Base-by-base conservation (phyloP, 495 filamentous ascomycete genomes). In the Lasiosphaeria ovina region DNA sequence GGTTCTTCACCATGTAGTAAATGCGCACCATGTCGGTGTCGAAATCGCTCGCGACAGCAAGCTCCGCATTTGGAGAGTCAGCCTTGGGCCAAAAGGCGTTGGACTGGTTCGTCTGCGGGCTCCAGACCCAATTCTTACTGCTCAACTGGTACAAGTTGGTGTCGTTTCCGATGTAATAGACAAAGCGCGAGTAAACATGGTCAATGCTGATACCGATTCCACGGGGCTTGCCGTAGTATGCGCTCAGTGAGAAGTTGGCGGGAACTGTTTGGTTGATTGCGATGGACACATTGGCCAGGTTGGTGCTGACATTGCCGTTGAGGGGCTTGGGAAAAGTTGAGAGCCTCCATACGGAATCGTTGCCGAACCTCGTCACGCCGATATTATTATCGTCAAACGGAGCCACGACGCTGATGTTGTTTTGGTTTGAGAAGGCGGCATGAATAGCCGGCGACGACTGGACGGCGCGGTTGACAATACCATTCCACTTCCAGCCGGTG, bases 101-200 rank as follows among this genome's bases (percentile, higher is more conserved):
- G 42, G 61, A 54, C 52, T 72, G 68, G 60, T 64, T 68, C n/a
- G 54, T 33, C 16, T 59, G 52, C 12, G 50, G 17, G 24, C 47
- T 9, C 69, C 74, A 75, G 34, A 47, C 49, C 24, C 36, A 66
- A 60, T 71, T 68, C 38, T 61, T 65, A 62, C 67, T 72, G 55
- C 51, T 51, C 4, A 68, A 54, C n/a, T 50, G 54, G 58, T 76
- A 61, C 1, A 77, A 65, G 35, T 38, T 59, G 14, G 52, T 59
- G 60, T 77, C 75, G 54, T 58, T 67, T 56, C 75, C 75, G 36
- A 77, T 70, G 54, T 75, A 77, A 61, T 68, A 77, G 16, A 76
- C 34, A 59, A 17, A 68, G 17, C 69, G 71, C 1, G 66, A 66
- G 48, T 34, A 64, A 9, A 48, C 38, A 3, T 47, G 60, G 63